These are phyloP conservation scores for Taiwanofungus camphoratus DNA, from an alignment of 1,284 basidiomycete genomes.

Conservation along the genomic window DNA sequence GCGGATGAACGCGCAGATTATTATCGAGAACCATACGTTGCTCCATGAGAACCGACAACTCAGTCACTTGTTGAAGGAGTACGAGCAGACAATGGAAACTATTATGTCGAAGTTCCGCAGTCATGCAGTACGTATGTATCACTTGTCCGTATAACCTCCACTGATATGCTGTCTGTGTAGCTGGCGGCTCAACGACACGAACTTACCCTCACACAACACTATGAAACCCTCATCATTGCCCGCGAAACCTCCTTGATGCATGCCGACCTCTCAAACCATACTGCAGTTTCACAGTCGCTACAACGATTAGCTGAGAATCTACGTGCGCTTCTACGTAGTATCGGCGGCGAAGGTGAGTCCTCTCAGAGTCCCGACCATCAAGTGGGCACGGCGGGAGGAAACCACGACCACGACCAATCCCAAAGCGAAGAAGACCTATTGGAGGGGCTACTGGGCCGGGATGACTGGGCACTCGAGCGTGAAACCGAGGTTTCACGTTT, in stretches of 20 bases:
- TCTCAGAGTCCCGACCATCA: slow-evolving; percentile 16
- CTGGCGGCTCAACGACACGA: slow-evolving; percentile 91
- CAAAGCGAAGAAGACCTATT: slow-evolving; percentile 12
- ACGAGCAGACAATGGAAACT: slow-evolving; percentile 91
- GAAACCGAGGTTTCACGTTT: slow-evolving; percentile 79
- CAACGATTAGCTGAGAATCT: slow-evolving; percentile 69
- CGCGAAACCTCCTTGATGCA: slow-evolving; percentile 63
- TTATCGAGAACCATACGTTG: slow-evolving; percentile 91
- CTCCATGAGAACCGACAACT: slow-evolving; percentile 95
- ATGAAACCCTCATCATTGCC: slow-evolving; percentile 78
- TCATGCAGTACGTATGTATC: slow-evolving; percentile 67
- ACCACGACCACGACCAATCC: slow-evolving; percentile 1
- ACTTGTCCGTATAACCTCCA: slow-evolving; percentile 1
- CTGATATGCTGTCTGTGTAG: slow-evolving; percentile 29
- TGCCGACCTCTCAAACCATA: slow-evolving; percentile 53
- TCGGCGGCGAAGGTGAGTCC: slow-evolving; percentile 43
- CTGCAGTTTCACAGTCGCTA: slow-evolving; percentile 50
- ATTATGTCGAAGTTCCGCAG: slow-evolving; percentile 96
- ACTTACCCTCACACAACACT: slow-evolving; percentile 84
- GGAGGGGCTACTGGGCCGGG: slow-evolving; percentile 27
- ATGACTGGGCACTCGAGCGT: slow-evolving; percentile 81
- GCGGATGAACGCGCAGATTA: slow-evolving; percentile 81
- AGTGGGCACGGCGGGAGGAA: slow-evolving; percentile 7
- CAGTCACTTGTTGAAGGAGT: slow-evolving; percentile 84
- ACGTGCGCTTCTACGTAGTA: slow-evolving; percentile 64